These are phyloP conservation scores for Phialocephala subalpina DNA, from an alignment of 2,329 filamentous ascomycete species.

Conservation along the genomic window DNA sequence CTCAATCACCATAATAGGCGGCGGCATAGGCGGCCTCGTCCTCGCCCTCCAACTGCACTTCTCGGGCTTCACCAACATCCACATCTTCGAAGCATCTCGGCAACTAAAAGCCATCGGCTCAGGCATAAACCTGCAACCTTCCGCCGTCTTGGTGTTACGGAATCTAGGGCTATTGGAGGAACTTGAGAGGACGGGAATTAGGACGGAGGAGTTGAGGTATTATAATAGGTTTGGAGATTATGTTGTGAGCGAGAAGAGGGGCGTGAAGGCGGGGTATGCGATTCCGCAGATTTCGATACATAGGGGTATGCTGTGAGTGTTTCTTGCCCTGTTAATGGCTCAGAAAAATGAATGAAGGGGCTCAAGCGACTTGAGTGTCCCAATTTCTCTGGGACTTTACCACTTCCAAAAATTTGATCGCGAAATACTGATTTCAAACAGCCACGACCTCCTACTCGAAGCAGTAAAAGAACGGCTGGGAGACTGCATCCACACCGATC, in stretches of 20 bases:
- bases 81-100: constrained; percentile 52
- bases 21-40: constrained; percentile 43
- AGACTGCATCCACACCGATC: constrained; percentile 49
- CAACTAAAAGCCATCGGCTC: constrained; percentile 53
- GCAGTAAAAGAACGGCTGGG: constrained; percentile 52
- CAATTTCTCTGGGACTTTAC: not conserved
- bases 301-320: constrained; percentile 48
- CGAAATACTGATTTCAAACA: not conserved
- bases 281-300: constrained; percentile 55
- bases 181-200: constrained; percentile 49
- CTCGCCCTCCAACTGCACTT: constrained; percentile 41
- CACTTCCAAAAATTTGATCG: no score
- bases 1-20: constrained; percentile 42
- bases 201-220: constrained; percentile 53
- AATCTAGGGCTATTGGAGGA: constrained; percentile 52
- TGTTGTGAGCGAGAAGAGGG: constrained; percentile 52
- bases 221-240: constrained; percentile 53
- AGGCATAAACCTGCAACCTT: constrained; percentile 56
- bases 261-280: constrained; percentile 50
- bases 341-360: not conserved
- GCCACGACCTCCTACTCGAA: constrained; percentile 51
- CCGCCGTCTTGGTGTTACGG: constrained; percentile 52
- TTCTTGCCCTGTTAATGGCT: not conserved
- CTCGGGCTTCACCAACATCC: constrained; percentile 48
- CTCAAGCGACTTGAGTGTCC: not conserved